A percentile compares a stretch with the other conserved stretches of the same genome.
phyloP scores from a whole-genome alignment of 2,329 filamentous ascomycete genomes.

The Colletotrichum cuscutae region DNA sequence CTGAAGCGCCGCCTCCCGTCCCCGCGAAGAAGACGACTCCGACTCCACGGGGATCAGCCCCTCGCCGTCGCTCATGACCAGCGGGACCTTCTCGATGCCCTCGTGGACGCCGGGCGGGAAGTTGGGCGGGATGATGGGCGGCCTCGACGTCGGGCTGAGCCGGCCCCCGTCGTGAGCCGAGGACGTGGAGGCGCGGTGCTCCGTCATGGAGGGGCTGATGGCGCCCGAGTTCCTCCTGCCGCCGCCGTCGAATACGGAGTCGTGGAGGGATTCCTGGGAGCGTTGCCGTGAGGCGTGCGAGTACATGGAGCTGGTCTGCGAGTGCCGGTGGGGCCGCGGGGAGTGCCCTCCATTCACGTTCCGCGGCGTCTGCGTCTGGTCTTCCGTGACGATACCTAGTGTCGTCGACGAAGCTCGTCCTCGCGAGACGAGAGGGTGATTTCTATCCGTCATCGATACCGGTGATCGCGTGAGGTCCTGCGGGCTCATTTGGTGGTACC shows the following conservation, averaged over 20 bases:
- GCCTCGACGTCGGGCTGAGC: background rate
- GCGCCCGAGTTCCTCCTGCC: slow-evolving; percentile 41
- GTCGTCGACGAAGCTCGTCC: slow-evolving; percentile 1
- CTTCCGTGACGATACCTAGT: slow-evolving; percentile 13
- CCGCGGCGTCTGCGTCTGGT: slow-evolving; percentile 6
- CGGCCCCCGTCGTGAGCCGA: slow-evolving; percentile 31
- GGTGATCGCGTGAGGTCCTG: slow-evolving; percentile 16
- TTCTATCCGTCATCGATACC: background rate
- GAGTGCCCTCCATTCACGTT: background rate
- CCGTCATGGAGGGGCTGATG: slow-evolving; percentile 35
- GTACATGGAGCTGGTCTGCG: slow-evolving; percentile 30
- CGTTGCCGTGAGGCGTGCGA: slow-evolving; percentile 41
- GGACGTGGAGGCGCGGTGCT: slow-evolving; percentile 35
- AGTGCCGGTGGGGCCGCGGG: slow-evolving; percentile 17
- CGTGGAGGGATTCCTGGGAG: slow-evolving; percentile 49
- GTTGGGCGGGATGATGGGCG: slow-evolving; percentile 15
- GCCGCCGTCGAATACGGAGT: slow-evolving; percentile 47
- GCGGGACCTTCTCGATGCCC: slow-evolving; percentile 26
- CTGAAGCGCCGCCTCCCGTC: slow-evolving; percentile 25
- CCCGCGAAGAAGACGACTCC: slow-evolving; percentile 36
- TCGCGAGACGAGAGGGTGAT: background rate
- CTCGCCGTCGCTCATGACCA: slow-evolving; percentile 38
- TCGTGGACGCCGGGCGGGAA: slow-evolving; percentile 28
- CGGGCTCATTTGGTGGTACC: slow-evolving; percentile 25
- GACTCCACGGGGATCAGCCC: slow-evolving; percentile 50